phyloP scores from a whole-genome alignment of 306 rosid species.

The Acacia melanoxylon region DNA sequence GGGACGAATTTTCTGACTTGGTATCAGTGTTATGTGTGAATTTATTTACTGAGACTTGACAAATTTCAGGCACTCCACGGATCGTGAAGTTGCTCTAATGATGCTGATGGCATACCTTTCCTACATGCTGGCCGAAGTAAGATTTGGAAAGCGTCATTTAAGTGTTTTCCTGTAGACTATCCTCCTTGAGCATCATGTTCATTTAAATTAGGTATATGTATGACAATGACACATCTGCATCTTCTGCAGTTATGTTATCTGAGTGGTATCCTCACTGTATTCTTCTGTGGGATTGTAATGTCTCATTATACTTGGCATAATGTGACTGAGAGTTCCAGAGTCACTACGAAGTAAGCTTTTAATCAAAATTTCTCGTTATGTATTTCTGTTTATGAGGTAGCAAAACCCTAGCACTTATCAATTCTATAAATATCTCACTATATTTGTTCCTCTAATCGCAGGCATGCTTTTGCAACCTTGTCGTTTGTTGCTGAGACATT shows the following conservation, averaged over 20 bases:
- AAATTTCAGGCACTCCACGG: conserved; percentile 85
- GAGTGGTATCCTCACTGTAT: conserved; percentile 98
- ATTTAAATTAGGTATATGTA: conserved; percentile 1
- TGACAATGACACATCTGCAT: conserved; percentile 25
- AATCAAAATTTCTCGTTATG: conserved; percentile 25
- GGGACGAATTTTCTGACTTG: background rate
- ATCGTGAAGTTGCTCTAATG: conserved; percentile 98
- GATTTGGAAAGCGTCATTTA: conserved; percentile 28
- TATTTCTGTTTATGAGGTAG: conserved; percentile 5
- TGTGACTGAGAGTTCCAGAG: conserved; percentile 90
- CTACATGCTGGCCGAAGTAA: conserved; percentile 96
- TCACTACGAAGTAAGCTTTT: conserved; percentile 80
- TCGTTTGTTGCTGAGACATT: conserved; percentile 89
- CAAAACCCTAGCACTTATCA: background rate
- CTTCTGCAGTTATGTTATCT: conserved; percentile 75
- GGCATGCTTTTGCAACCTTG: conserved; percentile 94
- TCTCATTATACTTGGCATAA: conserved; percentile 99
- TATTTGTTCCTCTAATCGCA: conserved; percentile 34
- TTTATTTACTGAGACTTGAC: background rate
- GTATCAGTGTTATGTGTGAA: background rate
- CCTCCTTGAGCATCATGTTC: conserved; percentile 14
- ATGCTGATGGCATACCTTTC: conserved; percentile 98
- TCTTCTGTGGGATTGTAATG: conserved; percentile 98
- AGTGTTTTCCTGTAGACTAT: conserved; percentile 6
- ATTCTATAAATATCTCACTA: conserved; percentile 24